phyloP scores from a whole-genome alignment of 2,329 filamentous ascomycete genomes.

The Scedosporium aurantiacum region DNA sequence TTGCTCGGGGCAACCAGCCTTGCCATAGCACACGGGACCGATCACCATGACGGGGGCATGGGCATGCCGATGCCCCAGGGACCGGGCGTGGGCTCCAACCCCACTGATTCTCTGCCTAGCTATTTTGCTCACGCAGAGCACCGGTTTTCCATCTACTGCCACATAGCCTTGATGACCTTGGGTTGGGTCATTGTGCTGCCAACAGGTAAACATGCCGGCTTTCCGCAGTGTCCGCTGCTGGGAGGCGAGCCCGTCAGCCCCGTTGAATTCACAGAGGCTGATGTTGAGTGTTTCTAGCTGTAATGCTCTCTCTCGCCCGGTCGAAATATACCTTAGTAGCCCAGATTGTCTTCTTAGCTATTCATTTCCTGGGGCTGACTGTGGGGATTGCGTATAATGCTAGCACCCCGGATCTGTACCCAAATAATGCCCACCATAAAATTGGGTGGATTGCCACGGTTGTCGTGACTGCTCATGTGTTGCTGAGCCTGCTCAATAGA shows the following conservation, averaged over 20 bases:
- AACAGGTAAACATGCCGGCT: constrained; percentile 42
- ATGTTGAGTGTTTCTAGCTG: constrained; percentile 36
- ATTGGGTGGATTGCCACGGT: constrained; percentile 76
- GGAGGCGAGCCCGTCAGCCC: no score
- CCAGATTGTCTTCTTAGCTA: constrained; percentile 56
- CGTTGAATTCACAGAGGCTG: not conserved
- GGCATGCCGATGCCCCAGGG: constrained; percentile 11
- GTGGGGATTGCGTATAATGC: constrained; percentile 64
- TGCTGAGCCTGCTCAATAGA: constrained; percentile 54
- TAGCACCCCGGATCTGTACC: constrained; percentile 75
- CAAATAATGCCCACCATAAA: constrained; percentile 78
- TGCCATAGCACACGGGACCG: constrained; percentile 9
- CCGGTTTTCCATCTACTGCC: constrained; percentile 49
- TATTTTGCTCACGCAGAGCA: constrained; percentile 50
- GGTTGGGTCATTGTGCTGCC: constrained; percentile 66
- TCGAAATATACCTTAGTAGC: constrained; percentile 61
- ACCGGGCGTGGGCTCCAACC: constrained; percentile 10
- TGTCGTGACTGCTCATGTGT: constrained; percentile 57
- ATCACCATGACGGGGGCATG: constrained; percentile 12
- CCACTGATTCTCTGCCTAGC: constrained; percentile 30
- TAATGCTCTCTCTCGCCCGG: constrained; percentile 75
- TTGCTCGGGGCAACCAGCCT: not conserved
- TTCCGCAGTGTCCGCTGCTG: not conserved
- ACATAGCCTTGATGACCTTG: constrained; percentile 59
- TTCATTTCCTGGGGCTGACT: constrained; percentile 54